Percentiles rank a stretch among this genome's conserved stretches.
These are phyloP conservation scores for Ceraceosorus bombacis DNA, from an alignment of 1,284 basidiomycete species.

Conservation along the genomic window DNA sequence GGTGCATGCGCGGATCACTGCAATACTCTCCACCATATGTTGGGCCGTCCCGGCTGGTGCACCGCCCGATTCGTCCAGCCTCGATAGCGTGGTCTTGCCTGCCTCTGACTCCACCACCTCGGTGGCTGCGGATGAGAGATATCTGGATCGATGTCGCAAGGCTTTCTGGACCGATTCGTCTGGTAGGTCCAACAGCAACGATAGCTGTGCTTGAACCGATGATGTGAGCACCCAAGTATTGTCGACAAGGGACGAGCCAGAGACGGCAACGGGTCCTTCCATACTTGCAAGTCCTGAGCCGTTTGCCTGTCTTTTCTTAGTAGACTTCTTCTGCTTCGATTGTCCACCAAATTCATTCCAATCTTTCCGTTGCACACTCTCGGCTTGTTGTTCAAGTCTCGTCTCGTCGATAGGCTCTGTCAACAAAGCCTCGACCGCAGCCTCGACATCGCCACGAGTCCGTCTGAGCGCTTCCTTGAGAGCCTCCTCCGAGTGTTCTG, in stretches of 20 bases:
- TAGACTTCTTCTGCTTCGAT: too few relatives aligned
- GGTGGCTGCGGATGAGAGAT: constrained; percentile 19
- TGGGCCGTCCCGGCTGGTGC: constrained; percentile 23
- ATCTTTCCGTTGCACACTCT: too few relatives aligned
- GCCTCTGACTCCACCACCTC: constrained; percentile 23
- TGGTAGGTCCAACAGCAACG: constrained; percentile 31
- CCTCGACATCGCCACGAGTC: too few relatives aligned
- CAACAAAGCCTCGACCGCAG: too few relatives aligned
- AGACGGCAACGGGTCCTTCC: too few relatives aligned
- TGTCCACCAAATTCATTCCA: too few relatives aligned
- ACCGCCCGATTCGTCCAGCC: constrained; percentile 19
- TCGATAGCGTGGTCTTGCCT: constrained; percentile 16
- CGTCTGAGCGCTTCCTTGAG: too few relatives aligned
- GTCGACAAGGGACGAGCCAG: constrained; percentile 27
- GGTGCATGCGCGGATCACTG: constrained; percentile 17
- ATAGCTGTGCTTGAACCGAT: constrained; percentile 39
- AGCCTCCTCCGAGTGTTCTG: too few relatives aligned
- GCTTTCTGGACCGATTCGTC: constrained; percentile 20
- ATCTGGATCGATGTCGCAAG: constrained; percentile 29
- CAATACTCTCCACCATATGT: constrained; percentile 21
- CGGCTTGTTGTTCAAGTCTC: too few relatives aligned
- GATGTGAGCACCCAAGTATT: constrained; percentile 45
- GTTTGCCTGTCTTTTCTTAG: too few relatives aligned
- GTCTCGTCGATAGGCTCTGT: too few relatives aligned
- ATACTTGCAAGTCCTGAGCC: too few relatives aligned